Base-by-base conservation (phyloP, 1,139 yeast species). In the Wickerhamomyces sp. region DNA sequence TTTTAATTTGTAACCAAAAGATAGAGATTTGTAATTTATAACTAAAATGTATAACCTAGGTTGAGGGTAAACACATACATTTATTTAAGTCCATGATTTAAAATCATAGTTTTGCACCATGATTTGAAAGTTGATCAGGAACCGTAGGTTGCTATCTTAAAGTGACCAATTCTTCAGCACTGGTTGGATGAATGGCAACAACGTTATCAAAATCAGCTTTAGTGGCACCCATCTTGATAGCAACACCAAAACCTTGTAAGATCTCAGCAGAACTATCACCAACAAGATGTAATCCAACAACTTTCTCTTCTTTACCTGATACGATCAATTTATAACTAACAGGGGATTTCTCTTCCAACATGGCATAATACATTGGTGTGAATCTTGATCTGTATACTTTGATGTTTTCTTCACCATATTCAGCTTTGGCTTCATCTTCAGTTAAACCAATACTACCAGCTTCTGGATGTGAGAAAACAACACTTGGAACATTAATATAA, bases 121-220 rank as follows among this genome's bases (percentile, higher is more conserved):
- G 13, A 15, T 23, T 31, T 6, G 4, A 7, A 9, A 27, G 15
- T 13, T 10, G 14, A 13, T 13, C 10, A 10, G 14, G 31, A 7
- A 27, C 27, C n/a, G 10, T 5, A 15, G 33, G 27, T 34, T 34
- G 40, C 39, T 41, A 54, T 46, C 47, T 53, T 38, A 93, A 72
- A 31, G 99, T 93, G 38, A 93, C 99, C 49, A 93, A 70, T 69
- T 93, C 99, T 71, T 93, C 99, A 38, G 99, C 99, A 54, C 95
- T 81, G 1, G 99, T 91, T 52, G 99, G 99, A 66, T 93, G 99
- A 61, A 93, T 93, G 41, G 99, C 99, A 34, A 93, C 98, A 70
- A 95, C 87, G 64, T 73, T 83, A 68, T 93, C 99, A 54, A 93
- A 91, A 66, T 93, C 97, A 43, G 79, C 79, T 75, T 93, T 93